Evolutionary conservation across 208 protist genomes (phyloP).

Genomic region (Plasmodiophora brassicae): DNA sequence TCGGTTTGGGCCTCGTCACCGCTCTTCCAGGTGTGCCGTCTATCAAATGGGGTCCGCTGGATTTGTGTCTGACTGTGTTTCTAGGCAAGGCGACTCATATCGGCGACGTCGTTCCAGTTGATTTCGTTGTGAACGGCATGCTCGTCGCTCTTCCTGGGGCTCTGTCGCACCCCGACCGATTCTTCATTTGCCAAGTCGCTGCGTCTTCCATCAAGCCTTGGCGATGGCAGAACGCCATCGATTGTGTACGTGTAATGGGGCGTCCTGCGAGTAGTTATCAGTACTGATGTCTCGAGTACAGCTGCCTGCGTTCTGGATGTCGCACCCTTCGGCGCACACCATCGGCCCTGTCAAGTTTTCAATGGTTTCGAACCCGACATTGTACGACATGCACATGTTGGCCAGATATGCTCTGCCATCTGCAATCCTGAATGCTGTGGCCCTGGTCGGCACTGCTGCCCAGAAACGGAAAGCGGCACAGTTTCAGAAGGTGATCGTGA

Average conservation of each 20-base stretch:
- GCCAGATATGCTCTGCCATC: not conserved
- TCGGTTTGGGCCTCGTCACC: not conserved
- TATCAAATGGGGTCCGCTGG: not conserved
- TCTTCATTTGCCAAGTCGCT: conserved; percentile 13
- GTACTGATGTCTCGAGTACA: too few relatives aligned
- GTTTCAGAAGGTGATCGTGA: not conserved
- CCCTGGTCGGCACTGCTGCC: not conserved
- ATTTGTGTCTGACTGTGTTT: not conserved
- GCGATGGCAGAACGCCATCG: conserved; percentile 8
- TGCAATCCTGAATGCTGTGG: not conserved
- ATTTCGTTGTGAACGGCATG: conserved; percentile 7
- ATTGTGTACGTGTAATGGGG: not conserved
- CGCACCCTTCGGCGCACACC: not conserved
- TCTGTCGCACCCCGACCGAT: not conserved
- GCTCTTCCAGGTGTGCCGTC: not conserved
- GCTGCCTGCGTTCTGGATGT: not conserved
- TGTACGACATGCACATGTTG: not conserved
- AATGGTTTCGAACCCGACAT: not conserved
- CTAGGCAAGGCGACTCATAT: not conserved
- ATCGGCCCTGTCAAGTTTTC: not conserved
- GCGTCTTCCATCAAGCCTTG: not conserved
- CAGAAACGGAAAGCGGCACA: conserved; percentile 1
- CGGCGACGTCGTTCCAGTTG: not conserved
- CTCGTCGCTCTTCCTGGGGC: not conserved
- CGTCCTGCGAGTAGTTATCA: not conserved